Conservation (phyloP, 1,139 yeast species). For the Yamadazyma conglobata region DNA sequence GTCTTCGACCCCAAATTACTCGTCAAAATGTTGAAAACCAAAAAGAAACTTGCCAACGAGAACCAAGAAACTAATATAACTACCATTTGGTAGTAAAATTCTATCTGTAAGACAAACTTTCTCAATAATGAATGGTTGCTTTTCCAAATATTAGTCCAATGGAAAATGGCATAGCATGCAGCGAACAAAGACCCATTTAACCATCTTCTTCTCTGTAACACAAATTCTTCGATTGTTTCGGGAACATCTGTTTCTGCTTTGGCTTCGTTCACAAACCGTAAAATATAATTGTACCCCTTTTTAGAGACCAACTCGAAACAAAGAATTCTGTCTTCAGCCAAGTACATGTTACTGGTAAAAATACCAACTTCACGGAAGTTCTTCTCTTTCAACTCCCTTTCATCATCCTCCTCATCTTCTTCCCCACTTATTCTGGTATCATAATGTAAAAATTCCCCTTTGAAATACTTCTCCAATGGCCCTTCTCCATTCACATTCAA, state of each 20-base stretch:
- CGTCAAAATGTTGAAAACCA: conserved; percentile 66
- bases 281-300: conserved; percentile 53
- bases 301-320: conserved; percentile 85
- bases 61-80: conserved; percentile 76
- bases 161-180: conserved; percentile 70
- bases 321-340: conserved; percentile 80
- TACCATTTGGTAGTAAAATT: conserved; percentile 65
- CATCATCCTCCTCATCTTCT: conserved; percentile 37
- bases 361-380: conserved; percentile 55
- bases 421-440: conserved; percentile 30
- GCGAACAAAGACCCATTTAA: conserved; percentile 83
- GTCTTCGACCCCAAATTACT: conserved; percentile 50
- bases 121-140: conserved; percentile 62
- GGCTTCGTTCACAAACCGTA: conserved; percentile 72
- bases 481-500: conserved; percentile 64
- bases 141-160: conserved; percentile 68
- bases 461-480: conserved; percentile 74
- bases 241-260: conserved; percentile 86
- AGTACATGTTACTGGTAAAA: conserved; percentile 78
- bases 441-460: conserved; percentile 69
- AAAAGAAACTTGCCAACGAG: conserved; percentile 69
- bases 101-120: conserved; percentile 61
- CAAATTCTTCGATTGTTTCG: conserved; percentile 65
- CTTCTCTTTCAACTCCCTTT: conserved; percentile 38
- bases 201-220: conserved; percentile 81